Base-by-base conservation (phyloP, 139 green algal species). In the Chlorella sp. region DNA sequence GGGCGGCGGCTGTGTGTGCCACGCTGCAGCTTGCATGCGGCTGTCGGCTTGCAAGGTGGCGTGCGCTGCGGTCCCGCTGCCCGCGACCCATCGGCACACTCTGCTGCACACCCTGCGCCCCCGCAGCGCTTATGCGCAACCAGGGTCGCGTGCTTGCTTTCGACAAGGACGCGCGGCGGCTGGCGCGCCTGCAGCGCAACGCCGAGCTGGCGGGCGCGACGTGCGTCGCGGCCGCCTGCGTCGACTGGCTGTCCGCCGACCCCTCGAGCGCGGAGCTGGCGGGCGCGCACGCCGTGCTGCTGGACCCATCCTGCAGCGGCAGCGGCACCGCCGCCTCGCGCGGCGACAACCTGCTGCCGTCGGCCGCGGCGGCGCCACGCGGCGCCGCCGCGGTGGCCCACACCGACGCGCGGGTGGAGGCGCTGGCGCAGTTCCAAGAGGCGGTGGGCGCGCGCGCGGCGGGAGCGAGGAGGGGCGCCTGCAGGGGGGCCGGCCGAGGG, bases 271-370 rank as follows among this genome's bases (percentile, higher is more conserved):
- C 23, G 2, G 66, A 79, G 50, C 79, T 67, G 31, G 45, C 7
- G 8, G 41, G 46, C 6, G 79, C 98, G 50, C 70, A 74, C 1
- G 94, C 77, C 3, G 77, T 98, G 6, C 84, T 99, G 48, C 85
- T 99, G 75, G 95, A 99, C 77, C 93, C 93, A 0, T 97, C 92
- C 6, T 98, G 93, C 77, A 92, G 80, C 70, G 93, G 93, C 25
- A 93, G 83, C 23, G 93, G 93, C 43, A 97, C 93, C 25, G 60
- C 59, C 2, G 45, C 79, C 42, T 86, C 84, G 15, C 81, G 91
- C 21, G 86, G 91, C 81, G 94, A 98, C 85, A 77, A 95, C 81
- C 79, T 97, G 75, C 77, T 98, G 58, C 88, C 89, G 12, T 78
- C 81, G 35, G 55, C 74, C 23, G 63, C 63, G 5, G 33, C 14